These are phyloP conservation scores for Closterium sp. DNA, from an alignment of 139 green algal species.

Conservation along the genomic window DNA sequence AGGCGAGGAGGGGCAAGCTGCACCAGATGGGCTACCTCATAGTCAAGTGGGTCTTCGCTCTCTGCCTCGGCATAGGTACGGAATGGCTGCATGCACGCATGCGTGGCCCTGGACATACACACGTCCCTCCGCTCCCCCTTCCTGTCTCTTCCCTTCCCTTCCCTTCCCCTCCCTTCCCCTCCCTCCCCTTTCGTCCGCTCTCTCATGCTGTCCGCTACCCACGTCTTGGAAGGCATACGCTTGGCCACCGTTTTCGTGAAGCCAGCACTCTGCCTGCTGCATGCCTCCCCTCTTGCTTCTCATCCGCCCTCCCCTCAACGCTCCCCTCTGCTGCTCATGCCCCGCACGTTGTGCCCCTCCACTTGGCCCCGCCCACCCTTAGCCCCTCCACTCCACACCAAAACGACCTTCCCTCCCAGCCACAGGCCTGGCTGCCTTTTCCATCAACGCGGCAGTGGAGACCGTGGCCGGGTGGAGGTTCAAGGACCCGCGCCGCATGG, in stretches of 20 bases:
- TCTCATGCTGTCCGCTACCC: not conserved
- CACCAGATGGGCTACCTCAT: slow-evolving; percentile 13
- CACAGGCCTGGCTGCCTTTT: slow-evolving; percentile 52
- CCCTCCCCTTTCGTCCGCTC: not conserved
- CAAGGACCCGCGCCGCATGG: too few species aligned
- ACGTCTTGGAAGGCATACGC: too few species aligned
- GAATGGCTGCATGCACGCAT: too few species aligned
- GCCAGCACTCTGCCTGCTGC: not conserved
- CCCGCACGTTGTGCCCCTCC: too few species aligned
- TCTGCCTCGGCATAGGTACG: slow-evolving; percentile 19
- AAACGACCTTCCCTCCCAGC: not conserved
- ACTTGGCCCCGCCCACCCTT: too few species aligned
- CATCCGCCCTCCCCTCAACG: not conserved
- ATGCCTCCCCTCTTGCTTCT: not conserved
- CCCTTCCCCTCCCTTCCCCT: not conserved
- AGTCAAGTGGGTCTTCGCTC: slow-evolving; percentile 10
- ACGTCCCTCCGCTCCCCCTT: not conserved
- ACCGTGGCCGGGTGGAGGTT: slow-evolving; percentile 79
- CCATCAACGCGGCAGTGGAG: slow-evolving; percentile 76
- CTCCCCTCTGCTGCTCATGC: too few species aligned
- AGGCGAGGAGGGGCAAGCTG: not conserved
- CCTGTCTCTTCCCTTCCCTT: not conserved
- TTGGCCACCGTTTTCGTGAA: too few species aligned
- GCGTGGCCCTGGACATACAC: too few species aligned
- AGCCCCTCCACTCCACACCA: not conserved